Conservation (phyloP, 257 asterid species). For the Nicotiana paniculata region DNA sequence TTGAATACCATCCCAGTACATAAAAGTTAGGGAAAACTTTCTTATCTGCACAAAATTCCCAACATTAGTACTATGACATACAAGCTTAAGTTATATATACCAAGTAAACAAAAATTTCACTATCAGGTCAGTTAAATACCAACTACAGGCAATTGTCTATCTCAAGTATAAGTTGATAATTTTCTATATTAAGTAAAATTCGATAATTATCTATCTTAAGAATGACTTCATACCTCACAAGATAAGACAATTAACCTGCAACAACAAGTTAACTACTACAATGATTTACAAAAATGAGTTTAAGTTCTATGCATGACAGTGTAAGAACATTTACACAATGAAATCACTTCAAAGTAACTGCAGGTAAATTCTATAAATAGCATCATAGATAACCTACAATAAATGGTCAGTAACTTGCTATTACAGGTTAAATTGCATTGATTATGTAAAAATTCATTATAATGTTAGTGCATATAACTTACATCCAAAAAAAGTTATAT, state of each 20-base stretch:
- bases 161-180: background rate
- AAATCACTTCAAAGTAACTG: too few relatives aligned
- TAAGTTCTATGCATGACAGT: too few relatives aligned
- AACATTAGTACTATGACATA: background rate
- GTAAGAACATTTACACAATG: too few relatives aligned
- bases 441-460: too few relatives aligned
- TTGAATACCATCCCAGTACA: conserved; percentile 93
- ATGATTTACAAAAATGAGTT: background rate
- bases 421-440: too few relatives aligned
- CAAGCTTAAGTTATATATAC: background rate
- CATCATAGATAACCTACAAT: too few relatives aligned
- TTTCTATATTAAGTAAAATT: background rate
- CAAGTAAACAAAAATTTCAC: background rate
- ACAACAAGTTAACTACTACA: background rate
- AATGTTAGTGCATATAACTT: too few relatives aligned
- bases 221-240: background rate
- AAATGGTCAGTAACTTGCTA: too few relatives aligned
- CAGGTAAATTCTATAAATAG: too few relatives aligned
- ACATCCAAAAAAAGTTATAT: too few relatives aligned
- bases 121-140: background rate
- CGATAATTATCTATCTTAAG: background rate
- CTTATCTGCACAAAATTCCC: conserved; percentile 54
- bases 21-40: conserved; percentile 91
- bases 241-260: background rate
- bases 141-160: background rate